phyloP scores from a whole-genome alignment of 192 early-diverging fungal genomes.

The Funneliformis mosseae region DNA sequence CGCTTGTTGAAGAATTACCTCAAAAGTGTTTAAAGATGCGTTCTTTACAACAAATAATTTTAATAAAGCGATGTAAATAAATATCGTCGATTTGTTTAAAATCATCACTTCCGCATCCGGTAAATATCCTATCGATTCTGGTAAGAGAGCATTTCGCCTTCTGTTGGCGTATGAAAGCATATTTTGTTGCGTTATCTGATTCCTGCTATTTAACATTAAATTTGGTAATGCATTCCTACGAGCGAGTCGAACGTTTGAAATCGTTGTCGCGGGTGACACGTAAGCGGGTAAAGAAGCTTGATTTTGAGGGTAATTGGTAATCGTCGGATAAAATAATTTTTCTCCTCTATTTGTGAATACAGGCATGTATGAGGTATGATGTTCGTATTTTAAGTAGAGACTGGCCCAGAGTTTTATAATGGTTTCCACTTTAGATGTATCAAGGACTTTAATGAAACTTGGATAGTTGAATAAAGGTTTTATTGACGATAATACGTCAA shows the following conservation, averaged over 20 bases:
- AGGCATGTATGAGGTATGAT: not conserved
- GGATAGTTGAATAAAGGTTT: not conserved
- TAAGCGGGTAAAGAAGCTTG: not conserved
- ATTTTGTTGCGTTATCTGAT: not conserved
- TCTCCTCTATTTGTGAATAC: not conserved
- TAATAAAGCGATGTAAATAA: no score
- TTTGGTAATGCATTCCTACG: not conserved
- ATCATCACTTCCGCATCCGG: not conserved
- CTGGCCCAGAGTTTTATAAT: not conserved
- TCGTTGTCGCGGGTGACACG: no score
- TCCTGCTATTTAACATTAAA: not conserved
- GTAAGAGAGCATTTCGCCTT: not conserved
- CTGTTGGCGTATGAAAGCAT: not conserved
- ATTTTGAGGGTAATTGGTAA: not conserved
- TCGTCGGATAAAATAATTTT: no score
- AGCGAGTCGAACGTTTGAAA: no score
- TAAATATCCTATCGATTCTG: not conserved
- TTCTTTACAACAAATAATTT: no score
- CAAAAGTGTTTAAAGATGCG: no score
- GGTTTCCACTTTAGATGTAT: not conserved
- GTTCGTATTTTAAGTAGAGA: not conserved
- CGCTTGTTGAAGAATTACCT: no score
- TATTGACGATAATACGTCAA: not conserved
- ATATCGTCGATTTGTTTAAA: not conserved
- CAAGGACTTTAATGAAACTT: not conserved